Percentiles rank a stretch among this genome's conserved stretches.
Evolutionary conservation across 2,329 filamentous ascomycete species (phyloP).

Genomic region (Berkeleyomyces rouxiae): DNA sequence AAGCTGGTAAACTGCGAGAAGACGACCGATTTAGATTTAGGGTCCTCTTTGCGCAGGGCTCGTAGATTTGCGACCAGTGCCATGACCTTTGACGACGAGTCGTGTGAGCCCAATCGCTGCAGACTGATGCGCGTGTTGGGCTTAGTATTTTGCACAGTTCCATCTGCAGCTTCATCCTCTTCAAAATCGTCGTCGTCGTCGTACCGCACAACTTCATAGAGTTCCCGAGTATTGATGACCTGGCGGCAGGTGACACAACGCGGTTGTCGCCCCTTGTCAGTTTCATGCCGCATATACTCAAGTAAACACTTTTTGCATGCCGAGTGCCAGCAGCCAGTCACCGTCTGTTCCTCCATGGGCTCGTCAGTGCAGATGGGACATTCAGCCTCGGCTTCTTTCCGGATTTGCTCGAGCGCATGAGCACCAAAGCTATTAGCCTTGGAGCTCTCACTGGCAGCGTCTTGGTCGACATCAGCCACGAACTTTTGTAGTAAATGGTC

Average conservation of each 20-base stretch:
- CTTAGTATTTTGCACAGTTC: background rate
- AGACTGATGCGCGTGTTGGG: constrained; percentile 37
- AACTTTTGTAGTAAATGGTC: constrained; percentile 74
- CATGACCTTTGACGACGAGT: constrained; percentile 78
- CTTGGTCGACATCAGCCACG: constrained; percentile 47
- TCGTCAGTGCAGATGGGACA: constrained; percentile 93
- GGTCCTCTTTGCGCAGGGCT: constrained; percentile 45
- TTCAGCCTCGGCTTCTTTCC: constrained; percentile 73
- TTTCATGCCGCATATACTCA: constrained; percentile 77
- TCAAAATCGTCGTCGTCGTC: constrained; percentile 36
- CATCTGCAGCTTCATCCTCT: background rate
- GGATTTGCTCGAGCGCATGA: constrained; percentile 78
- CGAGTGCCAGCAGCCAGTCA: constrained; percentile 95
- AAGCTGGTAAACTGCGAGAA: constrained; percentile 98
- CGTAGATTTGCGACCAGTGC: constrained; percentile 63
- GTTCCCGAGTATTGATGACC: constrained; percentile 61
- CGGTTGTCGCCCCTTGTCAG: constrained; percentile 55
- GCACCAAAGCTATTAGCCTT: constrained; percentile 48
- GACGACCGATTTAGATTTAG: constrained; percentile 68
- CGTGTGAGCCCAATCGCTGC: constrained; percentile 41
- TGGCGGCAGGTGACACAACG: constrained; percentile 86
- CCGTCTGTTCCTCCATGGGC: constrained; percentile 84
- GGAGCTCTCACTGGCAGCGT: constrained; percentile 29
- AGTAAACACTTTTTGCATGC: constrained; percentile 89
- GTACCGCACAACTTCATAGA: constrained; percentile 83